phyloP scores from a whole-genome alignment of 768 basidiomycete species.

The Russula emetica region DNA sequence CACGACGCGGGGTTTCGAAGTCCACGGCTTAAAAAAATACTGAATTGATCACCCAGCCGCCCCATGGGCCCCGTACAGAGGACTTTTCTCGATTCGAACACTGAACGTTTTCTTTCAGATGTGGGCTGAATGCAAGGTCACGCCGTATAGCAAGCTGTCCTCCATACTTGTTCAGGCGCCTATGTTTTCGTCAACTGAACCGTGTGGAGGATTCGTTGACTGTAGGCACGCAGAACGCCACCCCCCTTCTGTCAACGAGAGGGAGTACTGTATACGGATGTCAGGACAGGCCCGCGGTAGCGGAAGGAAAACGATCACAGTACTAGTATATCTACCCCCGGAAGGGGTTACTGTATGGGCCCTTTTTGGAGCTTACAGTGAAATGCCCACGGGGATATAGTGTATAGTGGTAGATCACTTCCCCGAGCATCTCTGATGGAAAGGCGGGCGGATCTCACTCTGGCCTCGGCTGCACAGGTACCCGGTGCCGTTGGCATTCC shows the following conservation, averaged over 20 bases:
- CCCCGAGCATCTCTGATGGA: too few species aligned
- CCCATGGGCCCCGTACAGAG: too few species aligned
- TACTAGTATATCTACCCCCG: too few species aligned
- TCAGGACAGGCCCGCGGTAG: background rate
- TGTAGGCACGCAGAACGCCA: conserved; percentile 2
- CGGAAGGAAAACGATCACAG: background rate
- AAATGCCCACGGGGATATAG: too few species aligned
- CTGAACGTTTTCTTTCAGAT: background rate
- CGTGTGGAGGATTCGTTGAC: background rate
- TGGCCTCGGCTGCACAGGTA: too few species aligned
- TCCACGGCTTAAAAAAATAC: background rate
- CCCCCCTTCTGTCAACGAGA: background rate
- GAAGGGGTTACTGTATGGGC: background rate
- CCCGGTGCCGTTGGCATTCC: background rate
- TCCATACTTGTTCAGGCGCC: background rate
- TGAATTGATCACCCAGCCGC: background rate
- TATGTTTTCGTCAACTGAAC: background rate
- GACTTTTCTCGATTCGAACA: too few species aligned
- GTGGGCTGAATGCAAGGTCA: background rate
- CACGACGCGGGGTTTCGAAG: background rate
- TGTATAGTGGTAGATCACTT: too few species aligned
- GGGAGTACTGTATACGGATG: background rate
- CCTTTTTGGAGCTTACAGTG: too few species aligned
- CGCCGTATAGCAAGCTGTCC: background rate
- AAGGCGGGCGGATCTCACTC: background rate